Evolutionary conservation across 106 monocot species (phyloP), one percentile per base, ranked within the genome.

Genomic region (Posidonia australis): DNA sequence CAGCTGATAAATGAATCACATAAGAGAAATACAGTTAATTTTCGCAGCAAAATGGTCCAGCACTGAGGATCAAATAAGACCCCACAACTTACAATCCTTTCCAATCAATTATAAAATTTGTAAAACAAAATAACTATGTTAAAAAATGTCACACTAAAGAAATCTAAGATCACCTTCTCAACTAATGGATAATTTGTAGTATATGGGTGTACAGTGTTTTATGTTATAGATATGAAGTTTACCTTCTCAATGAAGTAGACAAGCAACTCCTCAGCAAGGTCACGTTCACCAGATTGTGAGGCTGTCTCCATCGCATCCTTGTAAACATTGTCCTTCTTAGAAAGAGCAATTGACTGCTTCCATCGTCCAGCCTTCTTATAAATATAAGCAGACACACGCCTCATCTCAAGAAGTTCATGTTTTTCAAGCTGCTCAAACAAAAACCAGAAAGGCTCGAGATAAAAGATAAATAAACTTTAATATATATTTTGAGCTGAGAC

Each of bases 291-390:
- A 75, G 96, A 98, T 25, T 98, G 96, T 9, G 96, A 98, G 68
- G 78, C 80, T 45, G 90, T 98, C 77, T 98, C 90, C 90, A 98
- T 98, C 51, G 84, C 84, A 82, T 98, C 96, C 66, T 85, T 98
- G 85, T 90, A 91, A 65, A 90, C 70, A 58, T 91, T 98, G 65
- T 91, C 96, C 77, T 87, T 98, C 81, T 98, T 98, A 16, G 96
- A 98, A 20, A 98, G 74, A 26, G 87, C 90, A 72, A 98, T 98
- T 18, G 93, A 93, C 56, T 93, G 89, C 73, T 91, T 98, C 96
- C 96, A 98, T 72, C 90, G 84, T 22, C 96, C 96, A 60, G 96
- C 90, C 74, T 98, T 98, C 87, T 98, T 98, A 68, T 98, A 98
- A 46, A 98, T 98, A 66, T 87, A 90, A 58, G 90, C 96, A 51